These are phyloP conservation scores for Mrakiaceae sp. DNA, from an alignment of 1,284 basidiomycete genomes.

Conservation along the genomic window DNA sequence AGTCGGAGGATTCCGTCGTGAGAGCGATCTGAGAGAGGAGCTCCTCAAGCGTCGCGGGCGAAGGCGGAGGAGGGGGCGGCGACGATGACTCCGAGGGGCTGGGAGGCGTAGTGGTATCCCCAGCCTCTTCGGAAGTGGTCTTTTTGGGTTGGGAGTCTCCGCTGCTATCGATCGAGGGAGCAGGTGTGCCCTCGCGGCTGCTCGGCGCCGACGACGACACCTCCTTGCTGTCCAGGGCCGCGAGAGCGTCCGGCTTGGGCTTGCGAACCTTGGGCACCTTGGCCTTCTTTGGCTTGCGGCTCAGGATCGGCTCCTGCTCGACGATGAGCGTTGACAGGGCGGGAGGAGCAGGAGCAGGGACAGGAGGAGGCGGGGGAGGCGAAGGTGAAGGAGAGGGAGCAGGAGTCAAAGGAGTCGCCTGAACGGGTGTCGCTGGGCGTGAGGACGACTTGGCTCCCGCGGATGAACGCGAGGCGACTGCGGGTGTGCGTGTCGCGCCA, in stretches of 20 bases:
- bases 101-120: not conserved
- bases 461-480: not conserved
- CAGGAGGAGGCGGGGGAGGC: no score
- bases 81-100: not conserved
- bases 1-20: not conserved
- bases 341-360: not conserved
- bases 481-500: not conserved
- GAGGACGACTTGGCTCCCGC: no score
- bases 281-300: conserved; percentile 6
- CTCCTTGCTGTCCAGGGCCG: no score
- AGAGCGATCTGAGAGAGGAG: not conserved
- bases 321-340: not conserved
- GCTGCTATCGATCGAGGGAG: no score
- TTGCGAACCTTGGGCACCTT: not conserved
- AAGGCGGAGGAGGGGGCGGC: not conserved
- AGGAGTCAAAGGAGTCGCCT: no score
- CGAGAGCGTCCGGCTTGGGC: no score
- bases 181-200: no score
- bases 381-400: no score
- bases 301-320: conserved; percentile 8
- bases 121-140: not conserved
- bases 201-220: no score
- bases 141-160: no score
- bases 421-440: no score
- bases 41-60: not conserved